phyloP scores from a whole-genome alignment of 108 stramenopile genomes.

The Aurantiochytrium sp. region DNA sequence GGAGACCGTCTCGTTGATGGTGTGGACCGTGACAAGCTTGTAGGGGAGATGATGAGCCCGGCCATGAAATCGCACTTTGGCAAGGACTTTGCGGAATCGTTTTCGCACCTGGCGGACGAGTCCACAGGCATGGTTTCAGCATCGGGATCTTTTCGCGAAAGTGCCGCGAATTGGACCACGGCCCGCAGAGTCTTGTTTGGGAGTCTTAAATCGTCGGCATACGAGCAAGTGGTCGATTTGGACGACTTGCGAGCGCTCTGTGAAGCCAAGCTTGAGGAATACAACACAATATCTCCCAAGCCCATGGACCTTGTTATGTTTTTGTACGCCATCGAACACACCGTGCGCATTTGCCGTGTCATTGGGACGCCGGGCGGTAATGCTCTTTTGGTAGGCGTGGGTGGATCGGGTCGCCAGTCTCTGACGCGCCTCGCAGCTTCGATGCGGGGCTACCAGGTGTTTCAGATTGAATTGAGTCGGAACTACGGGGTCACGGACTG shows the following conservation, averaged over 20 bases:
- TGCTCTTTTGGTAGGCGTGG: conserved; percentile 66
- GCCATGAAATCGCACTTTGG: conserved; percentile 51
- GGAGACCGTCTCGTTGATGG: conserved; percentile 62
- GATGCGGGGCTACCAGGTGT: conserved; percentile 47
- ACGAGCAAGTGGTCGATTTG: conserved; percentile 26
- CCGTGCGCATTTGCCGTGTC: conserved; percentile 58
- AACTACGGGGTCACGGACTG: conserved; percentile 52
- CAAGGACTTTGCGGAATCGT: conserved; percentile 45
- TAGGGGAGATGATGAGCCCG: conserved; percentile 46
- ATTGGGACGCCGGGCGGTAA: conserved; percentile 58
- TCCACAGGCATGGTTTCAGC: conserved; percentile 31
- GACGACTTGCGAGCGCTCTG: conserved; percentile 28
- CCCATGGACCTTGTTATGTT: conserved; percentile 63
- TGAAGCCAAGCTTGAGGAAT: conserved; percentile 38
- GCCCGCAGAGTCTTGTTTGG: background rate
- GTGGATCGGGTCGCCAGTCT: conserved; percentile 66
- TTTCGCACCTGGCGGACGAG: conserved; percentile 38
- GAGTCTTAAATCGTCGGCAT: background rate
- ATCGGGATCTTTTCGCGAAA: conserved; percentile 55
- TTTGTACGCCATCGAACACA: conserved; percentile 61
- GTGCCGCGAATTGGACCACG: conserved; percentile 36
- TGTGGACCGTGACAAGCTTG: conserved; percentile 47
- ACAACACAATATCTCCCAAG: conserved; percentile 53
- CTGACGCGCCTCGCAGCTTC: conserved; percentile 53
- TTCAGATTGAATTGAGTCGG: conserved; percentile 56